These are phyloP conservation scores for Chlamydomonas urium DNA, from an alignment of 139 green algal genomes.

Conservation along the genomic window DNA sequence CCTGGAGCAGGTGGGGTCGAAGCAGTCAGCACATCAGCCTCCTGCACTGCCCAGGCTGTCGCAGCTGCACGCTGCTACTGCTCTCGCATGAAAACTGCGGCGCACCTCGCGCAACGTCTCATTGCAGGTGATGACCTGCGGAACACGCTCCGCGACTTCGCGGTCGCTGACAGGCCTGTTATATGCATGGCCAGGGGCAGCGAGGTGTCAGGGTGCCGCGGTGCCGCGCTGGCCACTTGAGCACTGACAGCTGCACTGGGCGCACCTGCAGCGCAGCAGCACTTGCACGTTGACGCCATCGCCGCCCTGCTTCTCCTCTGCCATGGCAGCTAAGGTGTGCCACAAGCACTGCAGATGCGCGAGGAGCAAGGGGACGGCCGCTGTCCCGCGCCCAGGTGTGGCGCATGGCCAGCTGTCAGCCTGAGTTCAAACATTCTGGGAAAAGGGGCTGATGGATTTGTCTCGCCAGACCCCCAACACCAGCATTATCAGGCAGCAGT, in stretches of 20 bases:
- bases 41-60: neutral
- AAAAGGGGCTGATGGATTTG: too few species aligned
- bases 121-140: slow-evolving; percentile 77
- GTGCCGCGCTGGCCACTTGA: neutral
- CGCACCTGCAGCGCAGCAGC: slow-evolving; percentile 90
- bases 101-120: slow-evolving; percentile 54
- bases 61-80: too few species aligned
- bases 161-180: slow-evolving; percentile 71
- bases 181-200: slow-evolving; percentile 7
- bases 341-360: too few species aligned
- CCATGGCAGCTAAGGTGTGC: too few species aligned
- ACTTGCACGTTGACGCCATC: slow-evolving; percentile 92
- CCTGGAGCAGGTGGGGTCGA: slow-evolving; percentile 11
- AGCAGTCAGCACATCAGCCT: neutral
- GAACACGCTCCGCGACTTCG: slow-evolving; percentile 59
- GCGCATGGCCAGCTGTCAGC: too few species aligned
- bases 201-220: neutral
- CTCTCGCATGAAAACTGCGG: neutral
- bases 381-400: too few species aligned
- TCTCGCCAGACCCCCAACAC: too few species aligned
- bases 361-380: too few species aligned
- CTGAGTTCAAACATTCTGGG: too few species aligned
- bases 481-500: too few species aligned
- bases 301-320: slow-evolving; percentile 11
- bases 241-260: neutral